Base-by-base conservation (phyloP, 2,329 filamentous ascomycete genomes). In the Septoria linicola region DNA sequence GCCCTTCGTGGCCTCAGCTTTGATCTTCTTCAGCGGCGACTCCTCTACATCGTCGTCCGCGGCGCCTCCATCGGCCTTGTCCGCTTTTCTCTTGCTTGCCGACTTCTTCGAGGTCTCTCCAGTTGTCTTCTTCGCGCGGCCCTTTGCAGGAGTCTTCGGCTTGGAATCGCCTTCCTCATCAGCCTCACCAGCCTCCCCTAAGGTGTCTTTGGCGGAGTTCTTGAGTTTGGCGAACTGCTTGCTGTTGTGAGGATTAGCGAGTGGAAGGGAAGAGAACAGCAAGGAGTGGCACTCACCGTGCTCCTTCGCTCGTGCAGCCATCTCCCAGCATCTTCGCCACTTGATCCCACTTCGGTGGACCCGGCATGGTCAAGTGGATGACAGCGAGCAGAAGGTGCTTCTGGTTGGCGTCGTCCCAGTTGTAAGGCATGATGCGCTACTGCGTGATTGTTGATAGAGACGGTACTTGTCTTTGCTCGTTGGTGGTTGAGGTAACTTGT, bases 281-380 rank as follows among this genome's bases (percentile, higher is more conserved):
- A n/a, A n/a, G n/a, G n/a, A n/a, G n/a, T n/a, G n/a, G n/a, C 3
- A 17, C 46, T 8, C 37, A 49, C 47, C 47, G 48, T 13, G 40
- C 41, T 14, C n/a, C 41, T 20, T 46, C 49, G 25, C 17, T 34
- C 7, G 41, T 51, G 31, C 27, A 41, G 31, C 49, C 49, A 14
- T 51, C 27, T 19, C 35, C 34, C 4, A 51, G 25, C n/a, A 46
- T 6, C 4, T 21, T 21, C 1, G 41, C 49, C 17, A 51, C 49
- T 20, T 51, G n/a, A 17, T 51, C 51, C 59, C 59, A 58, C 13
- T 59, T 55, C 11, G 54, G 51, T 10, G 41, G 16, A 8, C 35
- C 16, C 35, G 41, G 25, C 13, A 19, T 17, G 25, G 43, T 30
- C 10, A 53, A 36, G 34, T 47, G 44, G 31, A 48, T 41, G 37